Conservation (phyloP, 1,139 yeast species). For the Geotrichum histeridarum region DNA sequence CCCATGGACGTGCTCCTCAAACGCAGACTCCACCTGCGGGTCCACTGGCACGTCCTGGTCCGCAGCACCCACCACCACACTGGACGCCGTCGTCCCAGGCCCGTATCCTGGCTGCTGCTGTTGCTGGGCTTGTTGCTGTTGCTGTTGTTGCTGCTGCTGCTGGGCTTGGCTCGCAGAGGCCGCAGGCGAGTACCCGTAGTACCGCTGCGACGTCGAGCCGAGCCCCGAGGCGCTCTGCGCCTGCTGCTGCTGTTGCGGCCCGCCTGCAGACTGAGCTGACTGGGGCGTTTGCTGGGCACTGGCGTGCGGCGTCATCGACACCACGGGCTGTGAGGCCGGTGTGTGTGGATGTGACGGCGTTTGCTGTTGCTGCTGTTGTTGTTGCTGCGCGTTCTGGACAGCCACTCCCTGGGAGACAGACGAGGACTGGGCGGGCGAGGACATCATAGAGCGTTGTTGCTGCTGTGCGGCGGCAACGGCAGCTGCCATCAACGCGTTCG, state of each 20-base stretch:
- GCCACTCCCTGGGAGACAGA: too few species aligned
- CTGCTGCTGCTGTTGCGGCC: not conserved
- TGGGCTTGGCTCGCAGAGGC: conserved; percentile 18
- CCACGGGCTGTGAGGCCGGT: not conserved
- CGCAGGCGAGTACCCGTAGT: not conserved
- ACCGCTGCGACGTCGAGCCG: not conserved
- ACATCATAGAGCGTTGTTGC: too few species aligned
- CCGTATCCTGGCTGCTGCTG: conserved; percentile 1
- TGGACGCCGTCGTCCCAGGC: not conserved
- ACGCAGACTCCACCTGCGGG: conserved; percentile 55
- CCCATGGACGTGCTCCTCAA: conserved; percentile 32
- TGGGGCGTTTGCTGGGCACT: not conserved
- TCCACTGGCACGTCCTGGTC: conserved; percentile 47
- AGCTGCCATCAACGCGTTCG: conserved; percentile 13
- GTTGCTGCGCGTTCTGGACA: conserved; percentile 18
- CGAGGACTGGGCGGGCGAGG: too few species aligned
- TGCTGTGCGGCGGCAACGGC: conserved; percentile 15
- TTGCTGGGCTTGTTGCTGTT: conserved; percentile 3
- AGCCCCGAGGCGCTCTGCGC: not conserved
- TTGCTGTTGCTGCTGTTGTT: not conserved
- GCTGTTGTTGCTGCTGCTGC: conserved; percentile 26
- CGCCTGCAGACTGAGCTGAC: too few species aligned
- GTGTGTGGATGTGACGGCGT: not conserved
- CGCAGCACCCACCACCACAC: conserved; percentile 13
- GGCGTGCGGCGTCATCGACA: not conserved